Evolutionary conservation across 805 yeast genomes (phyloP).

Genomic region (Barnettozyma vustinii): DNA sequence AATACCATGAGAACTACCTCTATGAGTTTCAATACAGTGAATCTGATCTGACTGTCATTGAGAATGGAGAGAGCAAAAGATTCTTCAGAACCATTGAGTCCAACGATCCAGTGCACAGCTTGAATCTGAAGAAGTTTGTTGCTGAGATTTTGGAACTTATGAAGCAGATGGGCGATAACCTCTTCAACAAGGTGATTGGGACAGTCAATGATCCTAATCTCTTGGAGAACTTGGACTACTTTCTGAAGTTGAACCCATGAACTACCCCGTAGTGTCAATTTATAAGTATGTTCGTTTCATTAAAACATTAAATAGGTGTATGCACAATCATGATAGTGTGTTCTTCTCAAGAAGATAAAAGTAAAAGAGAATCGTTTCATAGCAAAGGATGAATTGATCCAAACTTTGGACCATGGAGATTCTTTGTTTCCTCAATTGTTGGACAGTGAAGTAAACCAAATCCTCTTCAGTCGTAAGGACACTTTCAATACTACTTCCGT

Average conservation of each 20-base stretch:
- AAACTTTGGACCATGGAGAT: slow-evolving; percentile 77
- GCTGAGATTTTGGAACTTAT: slow-evolving; percentile 21
- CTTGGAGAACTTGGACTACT: slow-evolving; percentile 23
- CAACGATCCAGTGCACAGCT: slow-evolving; percentile 49
- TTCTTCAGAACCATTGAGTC: slow-evolving; percentile 32
- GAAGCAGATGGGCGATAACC: slow-evolving; percentile 11
- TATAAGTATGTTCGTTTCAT: neutral
- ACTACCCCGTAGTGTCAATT: too few relatives aligned
- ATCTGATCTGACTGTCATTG: slow-evolving; percentile 20
- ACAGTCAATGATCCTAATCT: slow-evolving; percentile 12
- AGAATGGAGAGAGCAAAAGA: slow-evolving; percentile 40
- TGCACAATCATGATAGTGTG: neutral
- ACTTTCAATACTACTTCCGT: slow-evolving; percentile 5
- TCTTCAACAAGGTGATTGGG: slow-evolving; percentile 7
- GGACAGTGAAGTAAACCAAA: slow-evolving; percentile 51
- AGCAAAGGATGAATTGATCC: slow-evolving; percentile 68
- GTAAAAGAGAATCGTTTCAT: slow-evolving; percentile 45
- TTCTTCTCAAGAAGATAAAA: slow-evolving; percentile 4
- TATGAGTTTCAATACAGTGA: slow-evolving; percentile 24
- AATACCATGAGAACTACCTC: slow-evolving; percentile 41
- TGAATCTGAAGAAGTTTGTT: slow-evolving; percentile 43
- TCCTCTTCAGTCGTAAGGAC: slow-evolving; percentile 38
- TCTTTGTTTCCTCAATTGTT: slow-evolving; percentile 65
- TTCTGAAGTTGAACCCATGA: slow-evolving; percentile 8
- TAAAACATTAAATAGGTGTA: neutral